phyloP scores from a whole-genome alignment of 768 basidiomycete genomes.

The Boletus speciosus region DNA sequence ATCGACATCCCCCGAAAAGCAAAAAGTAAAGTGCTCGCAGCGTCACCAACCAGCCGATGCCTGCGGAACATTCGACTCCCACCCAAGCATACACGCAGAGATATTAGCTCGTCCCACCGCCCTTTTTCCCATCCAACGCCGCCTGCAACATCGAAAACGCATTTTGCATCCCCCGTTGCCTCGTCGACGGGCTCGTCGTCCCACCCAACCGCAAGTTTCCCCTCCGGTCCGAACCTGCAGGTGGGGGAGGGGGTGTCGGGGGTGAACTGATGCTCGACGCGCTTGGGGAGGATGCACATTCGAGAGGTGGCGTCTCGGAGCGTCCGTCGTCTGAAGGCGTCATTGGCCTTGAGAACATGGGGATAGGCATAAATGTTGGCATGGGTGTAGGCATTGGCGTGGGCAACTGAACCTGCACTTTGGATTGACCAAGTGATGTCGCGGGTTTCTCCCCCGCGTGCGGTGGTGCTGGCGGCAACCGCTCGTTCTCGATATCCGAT shows the following conservation, averaged over 20 bases:
- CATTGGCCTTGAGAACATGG: conserved; percentile 4
- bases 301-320: conserved; percentile 23
- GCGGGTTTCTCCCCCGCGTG: conserved; percentile 23
- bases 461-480: conserved; percentile 20
- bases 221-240: conserved; percentile 15
- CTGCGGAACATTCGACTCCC: no score
- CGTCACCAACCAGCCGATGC: no score
- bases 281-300: conserved; percentile 25
- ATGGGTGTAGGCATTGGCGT: neutral
- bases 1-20: no score
- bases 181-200: conserved; percentile 20
- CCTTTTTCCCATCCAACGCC: conserved; percentile 26
- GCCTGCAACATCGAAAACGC: conserved; percentile 28
- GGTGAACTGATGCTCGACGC: conserved; percentile 23
- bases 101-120: conserved; percentile 10
- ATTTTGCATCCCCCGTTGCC: conserved; percentile 21
- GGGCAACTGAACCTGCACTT: conserved; percentile 1
- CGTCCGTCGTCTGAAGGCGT: conserved; percentile 36
- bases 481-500: conserved; percentile 30
- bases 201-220: conserved; percentile 17
- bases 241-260: conserved; percentile 23
- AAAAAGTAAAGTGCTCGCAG: no score
- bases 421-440: conserved; percentile 1
- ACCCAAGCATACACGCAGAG: neutral
- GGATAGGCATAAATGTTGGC: neutral